These are phyloP conservation scores for Xylaria acuta DNA, from an alignment of 495 filamentous ascomycete species.

Conservation along the genomic window DNA sequence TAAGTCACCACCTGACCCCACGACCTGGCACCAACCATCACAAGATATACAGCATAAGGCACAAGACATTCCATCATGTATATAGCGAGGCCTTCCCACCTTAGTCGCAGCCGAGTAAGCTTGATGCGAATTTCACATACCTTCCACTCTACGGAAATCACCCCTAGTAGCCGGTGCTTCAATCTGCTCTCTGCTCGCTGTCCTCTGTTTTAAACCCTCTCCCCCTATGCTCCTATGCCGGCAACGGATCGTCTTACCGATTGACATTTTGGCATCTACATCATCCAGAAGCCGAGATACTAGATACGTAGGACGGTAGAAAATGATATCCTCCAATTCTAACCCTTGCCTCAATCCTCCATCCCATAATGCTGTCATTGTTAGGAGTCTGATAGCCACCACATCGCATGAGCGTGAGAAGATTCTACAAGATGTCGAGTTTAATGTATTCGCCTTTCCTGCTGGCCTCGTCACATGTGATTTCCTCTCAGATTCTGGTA, in stretches of 20 bases:
- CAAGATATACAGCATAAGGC: background rate
- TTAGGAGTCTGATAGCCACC: background rate
- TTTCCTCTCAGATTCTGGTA: slow-evolving; percentile 25
- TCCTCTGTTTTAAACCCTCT: background rate
- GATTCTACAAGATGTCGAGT: slow-evolving; percentile 21
- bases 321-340: background rate
- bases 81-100: background rate
- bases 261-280: background rate
- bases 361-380: background rate
- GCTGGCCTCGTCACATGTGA: slow-evolving; percentile 19
- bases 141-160: background rate
- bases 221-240: background rate
- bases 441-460: slow-evolving; percentile 26
- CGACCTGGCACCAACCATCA: slow-evolving; percentile 53
- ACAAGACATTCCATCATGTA: background rate
- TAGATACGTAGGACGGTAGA: background rate
- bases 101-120: background rate
- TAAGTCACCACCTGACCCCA: slow-evolving; percentile 45
- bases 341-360: background rate
- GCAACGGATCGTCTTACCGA: background rate
- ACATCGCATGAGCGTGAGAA: slow-evolving; percentile 18
- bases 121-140: background rate
- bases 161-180: background rate
- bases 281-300: background rate
- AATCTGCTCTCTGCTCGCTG: background rate